Base-by-base conservation (phyloP, 495 filamentous ascomycete genomes). In the Sphaerosporella brunnea region DNA sequence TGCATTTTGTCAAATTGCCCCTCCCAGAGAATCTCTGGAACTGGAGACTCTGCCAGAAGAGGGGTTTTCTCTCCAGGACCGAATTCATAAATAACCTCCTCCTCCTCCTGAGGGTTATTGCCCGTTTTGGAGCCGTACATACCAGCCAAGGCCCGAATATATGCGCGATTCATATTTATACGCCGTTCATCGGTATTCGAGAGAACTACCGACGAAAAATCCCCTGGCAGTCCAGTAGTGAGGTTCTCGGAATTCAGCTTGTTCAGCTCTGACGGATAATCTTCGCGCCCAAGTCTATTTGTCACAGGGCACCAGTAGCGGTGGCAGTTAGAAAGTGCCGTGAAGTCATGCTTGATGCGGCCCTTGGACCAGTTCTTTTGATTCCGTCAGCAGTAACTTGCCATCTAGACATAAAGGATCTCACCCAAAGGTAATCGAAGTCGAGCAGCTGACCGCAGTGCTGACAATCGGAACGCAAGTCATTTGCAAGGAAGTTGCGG, bases 401-500 rank as follows among this genome's bases (percentile, higher is more conserved):
- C 10, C 1, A 2, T 40, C n/a, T 15, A 21, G 20, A 16, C 10
- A 1, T 2, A 18, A 15, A 2, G 2, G 21, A 16, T 16, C 37
- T 15, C 21, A 40, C 37, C 40, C 40, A 43, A 5, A 10, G 13
- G 18, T 43, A 43, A n/a, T 43, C 40, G 13, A 24, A 43, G 2
- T 43, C 40, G 11, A 43, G 26, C 13, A 8, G 10, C 13, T 43
- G 13, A 10, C 20, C 43, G n/a, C 43, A 46, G 24, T 46, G 43
- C 2, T 46, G 43, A 23, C 43, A 46, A n/a, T 34, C 25, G 1
- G 26, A 10, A 8, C 43, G 23, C 20, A 34, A 8, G 23, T 46
- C 43, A n/a, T 46, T 36, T 1, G 35, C 21, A 2, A 46, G n/a
- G 28, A 46, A 46, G 24, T 46, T 46, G 15, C 43, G 9, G 21